Evolutionary conservation across 257 asterid species (phyloP), one percentile per base, ranked within the genome.

Genomic region (Apocynum venetum): DNA sequence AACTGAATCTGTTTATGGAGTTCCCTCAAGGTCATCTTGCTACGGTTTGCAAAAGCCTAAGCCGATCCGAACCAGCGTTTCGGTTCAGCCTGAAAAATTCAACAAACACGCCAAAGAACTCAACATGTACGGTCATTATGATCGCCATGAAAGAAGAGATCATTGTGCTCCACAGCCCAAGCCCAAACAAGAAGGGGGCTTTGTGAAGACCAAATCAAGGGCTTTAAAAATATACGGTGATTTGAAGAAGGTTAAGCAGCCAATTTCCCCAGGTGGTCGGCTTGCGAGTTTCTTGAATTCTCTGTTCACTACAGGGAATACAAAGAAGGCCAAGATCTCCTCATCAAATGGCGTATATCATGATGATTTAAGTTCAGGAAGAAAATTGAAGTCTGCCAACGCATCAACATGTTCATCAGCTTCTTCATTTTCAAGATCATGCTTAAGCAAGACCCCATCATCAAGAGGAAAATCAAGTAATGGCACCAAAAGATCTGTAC

Each of bases 401-500:
- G 74, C 95, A 25, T 82, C 92, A 11, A 82, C 93, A 1, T 93
- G 99, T 76, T 96, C 99, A 2, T 88, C 99, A 1, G 96, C 97
- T 49, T 89, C 98, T 35, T 95, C 98, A 0, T 91, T 91, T 80
- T 90, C 99, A 13, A 83, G 99, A 12, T 95, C 99, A 0, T 93
- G 98, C 78, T 82, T 93, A 43, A 95, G 98, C 88, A 93, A 93
- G 80, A 93, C 96, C 72, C 87, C 97, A 65, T 85, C 96, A 60
- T 91, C 94, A 0, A 73, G 89, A 38, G 93, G 94, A n/a, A 89
- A 92, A 79, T 74, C 86, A 1, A 79, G 87, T 75, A 68, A 64
- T 82, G 92, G 86, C 67, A 88, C 79, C 1, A 93, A 91, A 79
- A 82, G 99, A 71, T 91, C 99, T 0, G 98, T 93, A 4, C 71